A percentile compares a stretch with the other conserved stretches of the same genome.
Evolutionary conservation across 208 protist species (phyloP).

Genomic region (Leishmania guyanensis): DNA sequence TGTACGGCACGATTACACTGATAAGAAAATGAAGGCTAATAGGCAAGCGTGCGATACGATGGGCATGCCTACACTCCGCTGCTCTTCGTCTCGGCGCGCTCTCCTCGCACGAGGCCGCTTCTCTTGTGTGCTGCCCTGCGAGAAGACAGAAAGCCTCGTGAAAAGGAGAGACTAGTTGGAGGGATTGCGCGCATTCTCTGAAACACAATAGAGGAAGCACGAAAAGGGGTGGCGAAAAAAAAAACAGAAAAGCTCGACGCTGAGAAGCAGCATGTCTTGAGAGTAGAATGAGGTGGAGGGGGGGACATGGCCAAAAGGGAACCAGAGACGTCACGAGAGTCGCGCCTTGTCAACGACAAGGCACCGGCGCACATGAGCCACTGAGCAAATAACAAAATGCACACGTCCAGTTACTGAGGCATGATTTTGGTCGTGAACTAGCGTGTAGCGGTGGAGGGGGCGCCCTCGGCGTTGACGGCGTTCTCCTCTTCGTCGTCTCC

Average conservation of each 20-base stretch:
- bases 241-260: neutral
- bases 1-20: neutral
- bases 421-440: neutral
- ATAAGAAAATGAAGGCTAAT: neutral
- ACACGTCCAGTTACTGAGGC: neutral
- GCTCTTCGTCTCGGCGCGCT: neutral
- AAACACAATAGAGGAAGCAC: neutral
- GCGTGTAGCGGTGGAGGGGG: neutral
- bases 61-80: neutral
- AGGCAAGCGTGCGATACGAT: neutral
- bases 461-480: neutral
- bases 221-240: neutral
- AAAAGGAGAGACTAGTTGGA: neutral
- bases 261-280: neutral
- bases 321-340: neutral
- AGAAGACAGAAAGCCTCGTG: neutral
- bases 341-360: neutral
- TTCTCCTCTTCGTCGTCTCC: conserved; percentile 17
- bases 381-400: neutral
- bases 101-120: neutral
- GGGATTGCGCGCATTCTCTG: neutral
- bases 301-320: neutral
- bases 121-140: neutral
- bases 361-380: neutral
- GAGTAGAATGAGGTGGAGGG: neutral